Evolutionary conservation across 805 yeast species (phyloP), one percentile per base, ranked within the genome.

Genomic region (Saccharomycopsis microspora): DNA sequence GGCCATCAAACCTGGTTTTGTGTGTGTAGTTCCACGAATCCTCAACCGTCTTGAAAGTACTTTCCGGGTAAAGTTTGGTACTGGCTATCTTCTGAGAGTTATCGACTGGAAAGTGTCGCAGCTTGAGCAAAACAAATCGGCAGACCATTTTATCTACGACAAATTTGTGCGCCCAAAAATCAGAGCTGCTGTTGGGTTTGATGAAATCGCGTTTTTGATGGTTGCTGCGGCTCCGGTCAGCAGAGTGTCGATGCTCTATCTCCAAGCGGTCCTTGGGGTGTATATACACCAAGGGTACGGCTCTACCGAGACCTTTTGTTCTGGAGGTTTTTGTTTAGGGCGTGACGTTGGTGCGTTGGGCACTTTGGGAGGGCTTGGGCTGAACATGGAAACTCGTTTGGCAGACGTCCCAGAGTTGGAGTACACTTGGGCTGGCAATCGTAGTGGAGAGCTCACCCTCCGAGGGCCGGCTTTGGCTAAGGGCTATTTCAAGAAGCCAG

Each of bases 221-320:
- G 64, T 72, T 32, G 86, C 90, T 30, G 79, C 85, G 33, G 88
- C 90, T 3, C 90, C 93, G 30, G 69, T 83, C 70, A 73, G 11
- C 79, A 74, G 39, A 79, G 46, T 37, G 11, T n/a, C 87, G 1
- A 67, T 81, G 39, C 64, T 66, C 49, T 82, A 80, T 59, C 62
- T 84, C 56, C 74, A 78, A 57, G 78, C 79, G n/a, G 69, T 79
- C 1, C 69, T 84, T 46, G 76, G 74, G 52, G 61, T 75, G 48
- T 66, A 72, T n/a, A 58, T 75, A 43, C 60, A 66, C 47, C 88
- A 82, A 63, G 93, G 90, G n/a, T 83, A 82, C 61, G 90, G 89
- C 3, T 68, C 79, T 38, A 78, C 86, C 4, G 90, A 83, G 63
- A 68, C 81, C 3, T 76, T 78, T 65, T 11, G 57, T 75, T 47